phyloP scores from a whole-genome alignment of 768 basidiomycete species.

The Chalciporus pseudorubinellus region DNA sequence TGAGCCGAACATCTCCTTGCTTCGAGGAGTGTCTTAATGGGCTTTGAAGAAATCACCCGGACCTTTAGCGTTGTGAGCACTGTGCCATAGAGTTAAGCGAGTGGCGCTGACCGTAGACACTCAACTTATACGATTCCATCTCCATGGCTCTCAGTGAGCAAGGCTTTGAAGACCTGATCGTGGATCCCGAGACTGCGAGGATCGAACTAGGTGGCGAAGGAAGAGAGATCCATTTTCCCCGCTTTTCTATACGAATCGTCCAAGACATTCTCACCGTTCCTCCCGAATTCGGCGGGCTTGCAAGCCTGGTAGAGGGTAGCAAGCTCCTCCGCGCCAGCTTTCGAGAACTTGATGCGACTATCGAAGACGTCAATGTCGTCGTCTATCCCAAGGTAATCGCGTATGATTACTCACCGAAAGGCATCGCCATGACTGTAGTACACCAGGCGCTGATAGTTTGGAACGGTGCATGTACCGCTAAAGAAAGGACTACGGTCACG shows the following conservation, averaged over 20 bases:
- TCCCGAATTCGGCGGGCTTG: too few relatives aligned
- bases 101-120: slow-evolving; percentile 39
- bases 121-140: slow-evolving; percentile 43
- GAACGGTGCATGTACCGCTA: not conserved
- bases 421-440: not conserved
- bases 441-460: not conserved
- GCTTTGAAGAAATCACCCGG: slow-evolving; percentile 47
- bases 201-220: slow-evolving; percentile 38
- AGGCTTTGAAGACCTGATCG: slow-evolving; percentile 18
- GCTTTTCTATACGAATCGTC: slow-evolving; percentile 41
- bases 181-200: slow-evolving; percentile 28
- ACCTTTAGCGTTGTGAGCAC: not conserved
- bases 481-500: not conserved
- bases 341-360: slow-evolving; percentile 2
- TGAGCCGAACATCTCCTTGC: slow-evolving; percentile 47
- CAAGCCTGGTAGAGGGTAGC: too few relatives aligned
- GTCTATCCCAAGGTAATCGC: too few relatives aligned
- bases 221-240: slow-evolving; percentile 39
- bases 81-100: too few relatives aligned
- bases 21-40: slow-evolving; percentile 48
- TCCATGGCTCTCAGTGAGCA: slow-evolving; percentile 7
- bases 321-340: not conserved
- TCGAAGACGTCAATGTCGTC: not conserved
- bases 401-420: not conserved
- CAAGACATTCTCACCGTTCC: too few relatives aligned